phyloP scores from a whole-genome alignment of 805 yeast genomes.

The Zygotorulaspora danielsina region DNA sequence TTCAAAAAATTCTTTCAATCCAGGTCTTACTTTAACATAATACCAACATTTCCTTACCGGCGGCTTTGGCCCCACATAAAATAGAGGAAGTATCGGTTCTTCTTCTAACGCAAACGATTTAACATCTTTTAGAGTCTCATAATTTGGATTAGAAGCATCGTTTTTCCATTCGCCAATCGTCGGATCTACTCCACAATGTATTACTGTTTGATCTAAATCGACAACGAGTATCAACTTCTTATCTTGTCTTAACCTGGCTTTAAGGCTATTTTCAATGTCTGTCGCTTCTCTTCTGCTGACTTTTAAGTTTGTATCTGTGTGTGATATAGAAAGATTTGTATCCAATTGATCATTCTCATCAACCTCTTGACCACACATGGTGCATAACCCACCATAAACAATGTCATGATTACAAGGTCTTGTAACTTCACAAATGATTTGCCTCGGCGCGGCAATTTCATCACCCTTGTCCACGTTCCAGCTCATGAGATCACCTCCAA shows the following conservation, averaged over 20 bases:
- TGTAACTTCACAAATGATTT: conserved; percentile 50
- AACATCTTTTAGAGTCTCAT: conserved; percentile 79
- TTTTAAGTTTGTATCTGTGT: conserved; percentile 77
- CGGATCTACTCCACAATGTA: conserved; percentile 97
- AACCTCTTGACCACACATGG: conserved; percentile 80
- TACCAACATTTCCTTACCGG: conserved; percentile 72
- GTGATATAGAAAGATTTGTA: conserved; percentile 63
- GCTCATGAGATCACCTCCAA: conserved; percentile 59
- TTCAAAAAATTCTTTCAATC: conserved; percentile 67
- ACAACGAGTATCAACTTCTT: conserved; percentile 83
- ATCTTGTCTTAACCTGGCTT: conserved; percentile 54
- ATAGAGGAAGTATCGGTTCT: conserved; percentile 53
- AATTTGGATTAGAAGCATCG: conserved; percentile 81
- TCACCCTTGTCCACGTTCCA: conserved; percentile 56
- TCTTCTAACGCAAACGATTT: conserved; percentile 73
- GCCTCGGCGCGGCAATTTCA: conserved; percentile 45
- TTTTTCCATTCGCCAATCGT: conserved; percentile 95
- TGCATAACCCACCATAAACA: conserved; percentile 93
- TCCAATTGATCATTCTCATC: conserved; percentile 73
- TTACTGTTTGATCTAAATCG: conserved; percentile 94
- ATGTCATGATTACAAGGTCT: conserved; percentile 92
- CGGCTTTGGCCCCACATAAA: conserved; percentile 57
- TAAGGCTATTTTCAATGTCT: conserved; percentile 66
- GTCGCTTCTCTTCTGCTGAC: conserved; percentile 85
- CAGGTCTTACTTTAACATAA: conserved; percentile 89